Evolutionary conservation across 441 rosid genomes (phyloP), one percentile per base, ranked within the genome.

Genomic region (Geranium incanum): DNA sequence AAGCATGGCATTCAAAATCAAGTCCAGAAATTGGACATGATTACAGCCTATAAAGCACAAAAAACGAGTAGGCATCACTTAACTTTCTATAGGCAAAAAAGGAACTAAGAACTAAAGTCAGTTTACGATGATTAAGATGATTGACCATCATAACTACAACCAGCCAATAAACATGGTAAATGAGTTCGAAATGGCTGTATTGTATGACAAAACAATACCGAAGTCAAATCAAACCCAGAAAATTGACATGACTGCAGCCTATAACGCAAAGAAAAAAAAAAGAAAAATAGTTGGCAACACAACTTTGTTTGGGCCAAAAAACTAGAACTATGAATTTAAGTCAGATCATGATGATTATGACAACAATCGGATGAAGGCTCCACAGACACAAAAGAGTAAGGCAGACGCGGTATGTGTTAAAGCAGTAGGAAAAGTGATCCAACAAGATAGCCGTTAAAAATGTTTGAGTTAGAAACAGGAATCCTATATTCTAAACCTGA

Each of bases 361-460:
- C 33, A 13, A 50, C 5, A 50, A 50, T 50, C 59, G 11, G 59
- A 50, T 50, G 1, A 50, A 50, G 15, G 59, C 59, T 12, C 59
- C 59, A 50, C 18, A 50, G 59, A n/a, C 59, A 50, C 59, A 11
- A 50, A n/a, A n/a, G 59, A 50, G 59, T 50, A 50, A 50, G 16
- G 59, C 16, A 50, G 59, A 50, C 12, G 59, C 4, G 18, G 45
- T 50, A 50, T 50, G 16, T n/a, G 59, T 50, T 13, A 16, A 50
- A 50, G 59, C 59, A 50, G 16, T 50, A 16, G 18, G 59, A 50
- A 50, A 50, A 50, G 0, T n/a, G 59, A 23, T 13, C 15, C 59
- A 50, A 50, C 59, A 9, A 13, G 16, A 50, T n/a, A 50, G 59
- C 12, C 15, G 18, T n/a, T 50, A n/a, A 50, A 0, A 50, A 50